Conservation (phyloP, 164 flowering plant species). For the Warburgia ugandensis region DNA sequence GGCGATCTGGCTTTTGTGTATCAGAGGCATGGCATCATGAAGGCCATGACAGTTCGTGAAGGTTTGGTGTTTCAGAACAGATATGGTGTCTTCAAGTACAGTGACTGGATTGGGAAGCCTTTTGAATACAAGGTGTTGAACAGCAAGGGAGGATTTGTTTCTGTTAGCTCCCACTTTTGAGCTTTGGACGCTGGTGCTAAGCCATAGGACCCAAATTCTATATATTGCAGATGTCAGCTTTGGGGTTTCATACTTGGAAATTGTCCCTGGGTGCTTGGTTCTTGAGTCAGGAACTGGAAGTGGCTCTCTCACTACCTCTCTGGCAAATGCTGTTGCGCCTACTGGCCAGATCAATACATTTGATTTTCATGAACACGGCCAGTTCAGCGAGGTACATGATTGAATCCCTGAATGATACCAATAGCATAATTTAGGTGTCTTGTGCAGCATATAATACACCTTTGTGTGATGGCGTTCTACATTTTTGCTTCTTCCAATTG, state of each 20-base stretch:
- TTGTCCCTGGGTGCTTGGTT: slow-evolving; percentile 80
- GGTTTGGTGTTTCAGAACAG: slow-evolving; percentile 68
- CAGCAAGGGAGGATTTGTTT: slow-evolving; percentile 69
- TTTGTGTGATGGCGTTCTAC: too few species aligned
- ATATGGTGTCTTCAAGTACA: slow-evolving; percentile 73
- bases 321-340: slow-evolving; percentile 87
- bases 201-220: slow-evolving; percentile 92
- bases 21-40: slow-evolving; percentile 75
- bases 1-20: slow-evolving; percentile 83
- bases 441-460: too few species aligned
- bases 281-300: slow-evolving; percentile 93
- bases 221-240: slow-evolving; percentile 89
- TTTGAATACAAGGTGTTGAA: slow-evolving; percentile 80
- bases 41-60: slow-evolving; percentile 58
- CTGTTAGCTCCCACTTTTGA: slow-evolving; percentile 87
- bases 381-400: slow-evolving; percentile 63
- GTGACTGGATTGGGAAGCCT: slow-evolving; percentile 84
- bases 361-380: slow-evolving; percentile 86
- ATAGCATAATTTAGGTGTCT: too few species aligned
- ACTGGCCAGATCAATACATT: slow-evolving; percentile 77
- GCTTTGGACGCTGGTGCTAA: slow-evolving; percentile 83
- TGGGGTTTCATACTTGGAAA: slow-evolving; percentile 65
- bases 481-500: too few species aligned
- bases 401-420: neutral
- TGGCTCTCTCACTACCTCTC: slow-evolving; percentile 77